phyloP scores from a whole-genome alignment of 2,329 filamentous ascomycete species.

The Aspergillus amoenus region DNA sequence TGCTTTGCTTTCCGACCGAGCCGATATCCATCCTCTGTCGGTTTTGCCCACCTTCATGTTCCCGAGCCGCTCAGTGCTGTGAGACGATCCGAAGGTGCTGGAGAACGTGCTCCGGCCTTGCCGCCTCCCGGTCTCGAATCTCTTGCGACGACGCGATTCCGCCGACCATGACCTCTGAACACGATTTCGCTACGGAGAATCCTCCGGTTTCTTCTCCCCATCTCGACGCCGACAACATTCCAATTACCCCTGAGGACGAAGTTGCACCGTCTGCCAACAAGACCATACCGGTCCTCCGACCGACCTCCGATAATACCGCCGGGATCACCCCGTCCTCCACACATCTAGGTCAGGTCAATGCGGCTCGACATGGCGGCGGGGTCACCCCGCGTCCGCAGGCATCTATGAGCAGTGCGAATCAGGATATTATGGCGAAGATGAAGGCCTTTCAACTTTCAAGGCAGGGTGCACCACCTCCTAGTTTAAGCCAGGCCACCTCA shows the following conservation, averaged over 20 bases:
- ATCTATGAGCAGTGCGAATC: slow-evolving; percentile 41
- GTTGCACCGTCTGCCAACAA: slow-evolving; percentile 19
- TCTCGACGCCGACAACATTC: slow-evolving; percentile 20
- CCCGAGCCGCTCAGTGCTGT: slow-evolving; percentile 1
- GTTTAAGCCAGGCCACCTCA: slow-evolving; percentile 32
- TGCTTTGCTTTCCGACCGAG: slow-evolving; percentile 5
- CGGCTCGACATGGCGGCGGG: slow-evolving; percentile 53
- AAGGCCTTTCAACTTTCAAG: slow-evolving; percentile 67
- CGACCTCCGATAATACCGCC: slow-evolving; percentile 22
- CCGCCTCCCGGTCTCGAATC: not conserved
- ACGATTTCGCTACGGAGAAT: slow-evolving; percentile 21
- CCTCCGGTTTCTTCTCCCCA: slow-evolving; percentile 21
- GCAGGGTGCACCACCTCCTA: slow-evolving; percentile 54
- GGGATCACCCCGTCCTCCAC: slow-evolving; percentile 81
- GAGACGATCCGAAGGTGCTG: slow-evolving; percentile 12
- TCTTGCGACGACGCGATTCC: not conserved
- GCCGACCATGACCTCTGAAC: slow-evolving; percentile 21
- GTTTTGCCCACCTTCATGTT: slow-evolving; percentile 5
- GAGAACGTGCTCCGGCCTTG: slow-evolving; percentile 6
- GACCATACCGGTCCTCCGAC: slow-evolving; percentile 26
- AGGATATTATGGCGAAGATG: slow-evolving; percentile 68
- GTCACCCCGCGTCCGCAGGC: slow-evolving; percentile 27
- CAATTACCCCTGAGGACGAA: slow-evolving; percentile 23
- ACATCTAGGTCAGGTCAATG: slow-evolving; percentile 73
- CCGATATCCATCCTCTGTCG: not conserved